Evolutionary conservation across 2,329 filamentous ascomycete genomes (phyloP), one percentile per base, ranked within the genome.

Genomic region (Orbilia javanica): DNA sequence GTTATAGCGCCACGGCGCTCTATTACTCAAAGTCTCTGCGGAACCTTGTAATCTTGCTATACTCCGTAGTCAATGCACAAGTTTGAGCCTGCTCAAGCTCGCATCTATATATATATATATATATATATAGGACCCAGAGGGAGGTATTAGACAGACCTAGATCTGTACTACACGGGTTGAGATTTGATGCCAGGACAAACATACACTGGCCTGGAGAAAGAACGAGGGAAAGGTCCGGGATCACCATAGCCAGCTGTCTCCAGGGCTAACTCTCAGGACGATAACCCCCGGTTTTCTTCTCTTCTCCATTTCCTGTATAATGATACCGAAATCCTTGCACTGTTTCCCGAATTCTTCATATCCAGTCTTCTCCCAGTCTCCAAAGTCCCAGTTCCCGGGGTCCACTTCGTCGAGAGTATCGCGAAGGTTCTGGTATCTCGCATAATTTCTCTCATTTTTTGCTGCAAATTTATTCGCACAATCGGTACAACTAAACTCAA

Each of bases 261-360:
- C 57, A n/a, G 34, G 68, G n/a, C 55, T 29, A 42, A 64, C 57
- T 11, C 42, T 64, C 22, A 71, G 44, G 10, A 34, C 20, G 1
- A 71, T 64, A 8, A 11, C 8, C 3, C 34, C 29, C 13, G 46
- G 31, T 15, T 25, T 29, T 15, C 46, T 53, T 18, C 31, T 20
- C 7, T 13, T 53, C 10, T 64, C 68, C 11, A 18, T 18, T 34
- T 53, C 55, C 18, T 42, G 60, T n/a, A 71, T 55, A 29, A 55
- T 55, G 22, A 71, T 25, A 1, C 68, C 55, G 27, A 71, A 71
- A 0, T 64, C 42, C 3, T 10, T 31, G 31, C 39, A 71, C 44
- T 53, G 65, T 31, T 34, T 46, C 18, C 13, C 52, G 7, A 60
- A 69, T 7, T 69, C 65, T 18, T 57, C 57, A 15, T 71, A 70